Evolutionary conservation across 345 rosid genomes (phyloP), one percentile per base, ranked within the genome.

Genomic region (Citrus sinensis): DNA sequence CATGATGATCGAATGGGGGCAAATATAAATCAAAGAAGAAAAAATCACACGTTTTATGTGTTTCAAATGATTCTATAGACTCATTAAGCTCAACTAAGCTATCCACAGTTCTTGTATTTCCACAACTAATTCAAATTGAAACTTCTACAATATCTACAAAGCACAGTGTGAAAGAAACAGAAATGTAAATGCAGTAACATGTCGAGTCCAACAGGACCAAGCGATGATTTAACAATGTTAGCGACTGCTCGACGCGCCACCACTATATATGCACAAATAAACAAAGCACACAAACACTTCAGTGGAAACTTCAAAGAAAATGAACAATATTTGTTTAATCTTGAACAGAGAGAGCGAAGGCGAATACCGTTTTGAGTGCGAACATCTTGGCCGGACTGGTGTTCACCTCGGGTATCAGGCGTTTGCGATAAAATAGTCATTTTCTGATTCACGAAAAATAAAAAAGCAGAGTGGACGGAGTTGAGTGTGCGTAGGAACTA

Each of bases 191-290:
- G 76, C 6, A 24, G 9, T 76, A 94, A 98, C 95, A 92, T 94
- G 90, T 96, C 98, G 39, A 96, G 98, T 22, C 99, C 99, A 65
- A 96, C 97, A 2, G 95, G 98, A 74, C 99, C 97, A 63, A 94
- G 94, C 5, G 98, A 96, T 61, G 97, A 89, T 85, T 94, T 97
- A 39, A 97, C 98, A 20, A 93, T 97, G 80, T 94, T 97, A 4
- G 98, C 93, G 54, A 97, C 88, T 29, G 98, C 98, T 91, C 92
- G 98, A 77, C 98, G 92, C 49, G 98, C 90, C 93, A 97, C 69
- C 84, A 92, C 98, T 94, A 77, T 37, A 25, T 61, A 70, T 24
- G 40, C n/a, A 25, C 20, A 74, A n/a, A 64, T 59, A 58, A 34
- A 16, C 39, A 40, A 58, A 62, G 40, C 35, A 42, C 7, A 71